Conservation (phyloP, 371 early-diverging fungal genomes). For the Smittium mucronatum region DNA sequence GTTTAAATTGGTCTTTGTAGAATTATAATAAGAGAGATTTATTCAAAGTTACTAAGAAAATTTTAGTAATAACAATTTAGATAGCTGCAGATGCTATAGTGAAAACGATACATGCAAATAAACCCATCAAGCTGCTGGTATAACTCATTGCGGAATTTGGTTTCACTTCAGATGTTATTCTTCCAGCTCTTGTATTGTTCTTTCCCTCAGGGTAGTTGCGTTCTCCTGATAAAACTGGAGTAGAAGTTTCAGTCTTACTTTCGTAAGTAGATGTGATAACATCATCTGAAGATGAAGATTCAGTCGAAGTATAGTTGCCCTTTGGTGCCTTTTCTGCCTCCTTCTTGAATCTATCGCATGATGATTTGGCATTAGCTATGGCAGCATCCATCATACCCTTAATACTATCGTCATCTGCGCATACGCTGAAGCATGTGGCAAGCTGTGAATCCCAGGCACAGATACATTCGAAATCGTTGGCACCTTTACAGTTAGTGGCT, state of each 20-base stretch:
- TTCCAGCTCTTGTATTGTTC: neutral
- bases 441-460: constrained; percentile 10
- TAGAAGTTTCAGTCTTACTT: neutral
- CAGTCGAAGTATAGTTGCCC: neutral
- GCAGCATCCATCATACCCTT: neutral
- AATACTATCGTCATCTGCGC: neutral
- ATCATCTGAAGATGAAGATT: neutral
- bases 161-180: neutral
- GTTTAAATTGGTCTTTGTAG: no score
- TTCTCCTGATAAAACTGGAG: no score
- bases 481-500: constrained; percentile 1
- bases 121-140: neutral
- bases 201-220: neutral
- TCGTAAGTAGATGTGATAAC: neutral
- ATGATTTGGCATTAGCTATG: neutral
- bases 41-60: neutral
- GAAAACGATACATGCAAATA: neutral
- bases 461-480: constrained; percentile 5
- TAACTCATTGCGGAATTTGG: neutral
- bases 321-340: neutral
- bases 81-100: neutral
- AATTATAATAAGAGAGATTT: no score
- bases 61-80: neutral
- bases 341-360: constrained; percentile 1
- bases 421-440: constrained; percentile 6